These are phyloP conservation scores for Parafenestella ontariensis DNA, from an alignment of 2,329 filamentous ascomycete genomes.

Conservation along the genomic window DNA sequence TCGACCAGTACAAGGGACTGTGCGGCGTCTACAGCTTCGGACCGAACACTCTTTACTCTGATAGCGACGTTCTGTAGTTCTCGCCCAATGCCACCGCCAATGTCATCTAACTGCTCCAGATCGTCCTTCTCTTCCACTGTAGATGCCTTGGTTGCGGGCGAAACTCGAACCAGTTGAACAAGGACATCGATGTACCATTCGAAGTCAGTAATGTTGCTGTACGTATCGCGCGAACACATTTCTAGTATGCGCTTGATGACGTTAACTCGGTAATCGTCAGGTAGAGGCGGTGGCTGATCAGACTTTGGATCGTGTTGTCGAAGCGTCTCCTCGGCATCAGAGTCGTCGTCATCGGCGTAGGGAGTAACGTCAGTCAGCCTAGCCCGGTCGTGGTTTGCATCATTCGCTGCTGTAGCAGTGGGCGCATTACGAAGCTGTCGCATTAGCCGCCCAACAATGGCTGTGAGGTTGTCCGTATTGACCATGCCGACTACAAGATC, in stretches of 20 bases:
- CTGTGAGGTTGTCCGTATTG: conserved; percentile 80
- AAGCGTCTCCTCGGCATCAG: conserved; percentile 62
- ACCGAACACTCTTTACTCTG: conserved; percentile 83
- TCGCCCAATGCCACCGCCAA: conserved; percentile 77
- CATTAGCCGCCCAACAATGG: conserved; percentile 85
- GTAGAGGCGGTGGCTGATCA: conserved; percentile 67
- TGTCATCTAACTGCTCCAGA: conserved; percentile 43
- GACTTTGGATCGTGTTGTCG: conserved; percentile 60
- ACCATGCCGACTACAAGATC: conserved; percentile 96
- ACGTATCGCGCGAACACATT: conserved; percentile 91
- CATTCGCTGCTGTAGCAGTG: conserved; percentile 57
- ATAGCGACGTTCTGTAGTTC: conserved; percentile 92
- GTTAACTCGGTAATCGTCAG: conserved; percentile 83
- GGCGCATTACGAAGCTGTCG: conserved; percentile 77
- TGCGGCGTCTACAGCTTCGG: conserved; percentile 81
- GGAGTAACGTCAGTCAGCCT: conserved; percentile 54
- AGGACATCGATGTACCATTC: conserved; percentile 97
- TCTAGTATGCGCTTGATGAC: conserved; percentile 83
- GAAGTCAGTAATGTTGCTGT: conserved; percentile 85
- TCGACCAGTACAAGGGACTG: conserved; percentile 75
- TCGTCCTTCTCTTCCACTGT: conserved; percentile 36
- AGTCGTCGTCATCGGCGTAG: conserved; percentile 64
- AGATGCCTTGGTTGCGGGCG: conserved; percentile 57
- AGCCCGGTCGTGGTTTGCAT: conserved; percentile 56
- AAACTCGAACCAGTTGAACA: conserved; percentile 79